Evolutionary conservation across 2,329 filamentous ascomycete genomes (phyloP), one percentile per base, ranked within the genome.

Genomic region (Xylaria digitata): DNA sequence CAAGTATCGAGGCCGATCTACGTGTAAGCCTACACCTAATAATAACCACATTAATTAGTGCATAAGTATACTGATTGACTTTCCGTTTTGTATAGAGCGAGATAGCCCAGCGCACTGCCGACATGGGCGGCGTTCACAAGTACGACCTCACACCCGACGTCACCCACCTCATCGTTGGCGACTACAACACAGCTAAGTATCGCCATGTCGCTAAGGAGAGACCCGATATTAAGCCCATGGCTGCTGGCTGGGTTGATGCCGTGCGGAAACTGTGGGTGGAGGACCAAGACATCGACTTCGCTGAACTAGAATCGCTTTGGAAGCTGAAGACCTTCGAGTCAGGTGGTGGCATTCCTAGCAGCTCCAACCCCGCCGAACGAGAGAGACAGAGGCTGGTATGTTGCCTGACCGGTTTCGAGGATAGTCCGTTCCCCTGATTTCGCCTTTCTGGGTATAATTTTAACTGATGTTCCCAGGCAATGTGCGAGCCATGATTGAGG

Each of bases 111-210:
- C 87, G 89, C 67, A 92, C 92, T 19, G 80, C 84, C 70, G 89
- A 97, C 76, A 93, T 99, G 84, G 96, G 96, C 71, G 96, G 94
- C 57, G 80, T 87, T 67, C 92, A 97, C 84, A 94, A 92, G 74
- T 91, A 94, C 79, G 94, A 99, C 78, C 88, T 99, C 50, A 98
- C 94, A n/a, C 92, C 92, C 63, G 93, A 97, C 78, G 93, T 97
- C 54, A 98, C 96, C 5, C 96, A 99, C 82, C 89, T 99, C 53
- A 87, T 99, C 70, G 93, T 97, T 68, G 96, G 94, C 78, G 90
- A 92, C 74, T 92, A 93, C 75, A 88, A 95, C 77, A 98, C 95
- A 0, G 89, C 92, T 56, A 99, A 99, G 80, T 99, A 99, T 81
- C 91, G 90, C 78, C 97, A 97, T 83, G 95, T 98, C 75, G 96